Evolutionary conservation across 2,329 filamentous ascomycete species (phyloP), one percentile per base, ranked within the genome.

Genomic region (Penicillium frequentans): DNA sequence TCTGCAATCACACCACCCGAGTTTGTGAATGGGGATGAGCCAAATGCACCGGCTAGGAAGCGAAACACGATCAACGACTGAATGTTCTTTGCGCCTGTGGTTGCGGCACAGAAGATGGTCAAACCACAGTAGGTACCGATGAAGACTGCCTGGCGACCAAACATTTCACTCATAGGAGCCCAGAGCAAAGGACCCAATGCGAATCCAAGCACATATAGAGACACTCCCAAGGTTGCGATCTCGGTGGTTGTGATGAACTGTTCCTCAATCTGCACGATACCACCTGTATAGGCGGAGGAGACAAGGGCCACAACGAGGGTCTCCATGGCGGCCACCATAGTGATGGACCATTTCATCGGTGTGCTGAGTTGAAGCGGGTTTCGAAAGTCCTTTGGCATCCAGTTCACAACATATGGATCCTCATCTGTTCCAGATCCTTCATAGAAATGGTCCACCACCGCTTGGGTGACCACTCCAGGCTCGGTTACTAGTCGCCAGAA

Each of bases 41-140:
- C 86, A 66, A 87, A 87, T 7, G 83, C 73, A 37, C 86, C 85
- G 6, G 83, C 83, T 52, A 90, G 84, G 75, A 90, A 90, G 37
- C 88, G 83, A 39, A 89, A 77, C n/a, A 89, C 79, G 31, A 90
- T 74, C 2, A 91, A 75, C 1, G 83, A 82, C 48, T 76, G 76
- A 58, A 87, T 84, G 62, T 82, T 86, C 55, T 83, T 75, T 0
- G 82, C 76, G 9, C 82, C 86, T 1, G 84, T 82, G 19, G 79
- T 80, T 5, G 79, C 86, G 23, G 82, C 84, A 63, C 84, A 87
- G 69, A 90, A 90, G 1, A 80, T 81, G 1, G 83, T 82, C 56
- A 89, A 79, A 0, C 69, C 66, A 21, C 66, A 57, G 45, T 75
- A 75, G 3, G 72, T 75, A 10, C 57, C 52, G 42, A 69, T 64